phyloP scores from a whole-genome alignment of 192 early-diverging fungal genomes.

The Funneliformis mosseae region DNA sequence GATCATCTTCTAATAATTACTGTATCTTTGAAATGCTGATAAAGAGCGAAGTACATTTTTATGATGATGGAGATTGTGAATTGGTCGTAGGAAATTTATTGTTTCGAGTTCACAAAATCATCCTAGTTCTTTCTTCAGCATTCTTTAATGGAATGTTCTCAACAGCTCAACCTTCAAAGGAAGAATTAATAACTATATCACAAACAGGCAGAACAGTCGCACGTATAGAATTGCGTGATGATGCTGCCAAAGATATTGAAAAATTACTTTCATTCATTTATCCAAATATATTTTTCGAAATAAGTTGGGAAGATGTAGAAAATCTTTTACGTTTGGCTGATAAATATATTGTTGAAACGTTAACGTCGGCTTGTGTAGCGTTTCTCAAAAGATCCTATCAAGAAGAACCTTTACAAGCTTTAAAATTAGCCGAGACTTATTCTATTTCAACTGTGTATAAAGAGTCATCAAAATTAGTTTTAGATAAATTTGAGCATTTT shows the following conservation, averaged over 20 bases:
- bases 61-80: constrained; percentile 32
- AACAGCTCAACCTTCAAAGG: not conserved
- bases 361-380: constrained; percentile 23
- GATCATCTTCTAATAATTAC: no score
- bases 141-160: constrained; percentile 18
- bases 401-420: constrained; percentile 30
- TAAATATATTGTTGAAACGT: constrained; percentile 31
- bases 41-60: constrained; percentile 23
- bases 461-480: constrained; percentile 30
- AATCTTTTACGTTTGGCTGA: constrained; percentile 28
- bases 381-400: constrained; percentile 24
- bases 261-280: constrained; percentile 30
- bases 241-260: constrained; percentile 19
- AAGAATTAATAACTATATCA: constrained; percentile 5
- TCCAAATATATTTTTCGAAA: constrained; percentile 33
- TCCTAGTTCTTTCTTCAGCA: constrained; percentile 7
- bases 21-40: not conserved
- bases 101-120: constrained; percentile 31
- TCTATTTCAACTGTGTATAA: constrained; percentile 24
- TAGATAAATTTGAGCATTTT: constrained; percentile 27
- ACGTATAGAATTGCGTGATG: constrained; percentile 5
- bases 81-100: constrained; percentile 10
- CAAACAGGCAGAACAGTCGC: not conserved
- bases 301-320: constrained; percentile 23
- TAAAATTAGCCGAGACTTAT: constrained; percentile 33